phyloP scores from a whole-genome alignment of 176 grass and related monocot species.

The Oryza punctata region DNA sequence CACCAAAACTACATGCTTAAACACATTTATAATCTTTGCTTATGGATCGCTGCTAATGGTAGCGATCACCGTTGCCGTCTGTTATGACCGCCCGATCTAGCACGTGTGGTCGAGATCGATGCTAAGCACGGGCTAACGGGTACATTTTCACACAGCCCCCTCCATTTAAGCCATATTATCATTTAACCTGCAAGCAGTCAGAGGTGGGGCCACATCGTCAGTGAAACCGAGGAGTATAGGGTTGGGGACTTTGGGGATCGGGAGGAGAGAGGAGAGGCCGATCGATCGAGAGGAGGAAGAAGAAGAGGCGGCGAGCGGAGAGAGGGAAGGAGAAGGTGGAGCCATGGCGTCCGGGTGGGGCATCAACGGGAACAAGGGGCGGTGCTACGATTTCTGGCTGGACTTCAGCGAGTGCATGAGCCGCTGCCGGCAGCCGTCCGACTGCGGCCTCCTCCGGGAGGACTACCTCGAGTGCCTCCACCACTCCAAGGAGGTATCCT shows the following conservation, averaged over 20 bases:
- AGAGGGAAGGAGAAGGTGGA: not conserved
- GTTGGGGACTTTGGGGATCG: conserved; percentile 17
- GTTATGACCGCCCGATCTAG: not conserved
- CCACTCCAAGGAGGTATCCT: conserved; percentile 86
- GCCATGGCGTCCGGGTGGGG: conserved; percentile 96
- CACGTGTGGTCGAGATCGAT: not conserved
- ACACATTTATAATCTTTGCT: too few relatives aligned
- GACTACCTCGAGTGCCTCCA: conserved; percentile 99
- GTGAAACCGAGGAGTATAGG: not conserved
- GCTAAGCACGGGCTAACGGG: not conserved
- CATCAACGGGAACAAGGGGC: conserved; percentile 95
- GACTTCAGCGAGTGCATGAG: conserved; percentile 99
- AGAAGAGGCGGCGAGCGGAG: not conserved
- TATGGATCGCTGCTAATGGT: too few relatives aligned
- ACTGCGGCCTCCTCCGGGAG: conserved; percentile 92
- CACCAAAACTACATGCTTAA: too few relatives aligned
- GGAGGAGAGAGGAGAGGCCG: not conserved
- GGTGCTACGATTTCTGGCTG: conserved; percentile 99
- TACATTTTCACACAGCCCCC: not conserved
- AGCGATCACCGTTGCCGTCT: not conserved
- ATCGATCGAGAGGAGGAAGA: not conserved
- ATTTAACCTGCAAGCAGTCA: not conserved
- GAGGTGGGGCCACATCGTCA: conserved; percentile 35
- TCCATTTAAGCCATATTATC: not conserved
- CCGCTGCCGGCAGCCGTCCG: conserved; percentile 85